Conservation (phyloP, 192 early-diverging fungal genomes). For the Coemansia sp. region DNA sequence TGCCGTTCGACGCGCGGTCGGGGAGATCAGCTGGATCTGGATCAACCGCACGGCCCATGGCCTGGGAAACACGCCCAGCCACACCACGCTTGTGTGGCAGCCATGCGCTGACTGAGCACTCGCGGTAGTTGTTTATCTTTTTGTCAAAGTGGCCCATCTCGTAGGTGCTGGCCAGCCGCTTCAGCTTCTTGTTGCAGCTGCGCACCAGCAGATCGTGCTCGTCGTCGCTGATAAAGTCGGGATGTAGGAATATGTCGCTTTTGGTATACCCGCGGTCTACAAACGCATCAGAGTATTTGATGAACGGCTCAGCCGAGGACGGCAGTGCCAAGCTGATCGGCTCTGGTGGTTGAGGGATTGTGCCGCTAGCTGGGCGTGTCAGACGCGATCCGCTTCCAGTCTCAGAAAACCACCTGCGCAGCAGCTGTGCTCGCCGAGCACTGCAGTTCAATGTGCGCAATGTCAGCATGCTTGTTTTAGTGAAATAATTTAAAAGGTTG, state of each 20-base stretch:
- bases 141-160: slow-evolving; percentile 76
- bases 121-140: slow-evolving; percentile 70
- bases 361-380: slow-evolving; percentile 13
- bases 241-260: slow-evolving; percentile 39
- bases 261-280: slow-evolving; percentile 17
- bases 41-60: slow-evolving; percentile 23
- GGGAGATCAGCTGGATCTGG: slow-evolving; percentile 40
- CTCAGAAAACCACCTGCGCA: slow-evolving; percentile 13
- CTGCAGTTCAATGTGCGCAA: background rate
- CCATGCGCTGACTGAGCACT: slow-evolving; percentile 72
- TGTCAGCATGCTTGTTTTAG: background rate
- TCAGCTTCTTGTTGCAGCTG: slow-evolving; percentile 53
- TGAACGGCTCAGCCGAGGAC: slow-evolving; percentile 9
- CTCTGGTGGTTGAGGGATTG: slow-evolving; percentile 30
- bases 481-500: background rate
- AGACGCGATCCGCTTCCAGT: slow-evolving; percentile 16
- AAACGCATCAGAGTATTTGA: slow-evolving; percentile 34
- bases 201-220: slow-evolving; percentile 52
- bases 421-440: background rate
- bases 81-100: slow-evolving; percentile 28
- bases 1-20: slow-evolving; percentile 21
- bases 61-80: slow-evolving; percentile 27
- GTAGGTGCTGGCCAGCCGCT: slow-evolving; percentile 59
- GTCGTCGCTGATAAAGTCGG: slow-evolving; percentile 34
- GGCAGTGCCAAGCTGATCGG: slow-evolving; percentile 26